These are phyloP conservation scores for Penicillium brasilianum DNA, from an alignment of 2,329 filamentous ascomycete genomes.

Conservation along the genomic window DNA sequence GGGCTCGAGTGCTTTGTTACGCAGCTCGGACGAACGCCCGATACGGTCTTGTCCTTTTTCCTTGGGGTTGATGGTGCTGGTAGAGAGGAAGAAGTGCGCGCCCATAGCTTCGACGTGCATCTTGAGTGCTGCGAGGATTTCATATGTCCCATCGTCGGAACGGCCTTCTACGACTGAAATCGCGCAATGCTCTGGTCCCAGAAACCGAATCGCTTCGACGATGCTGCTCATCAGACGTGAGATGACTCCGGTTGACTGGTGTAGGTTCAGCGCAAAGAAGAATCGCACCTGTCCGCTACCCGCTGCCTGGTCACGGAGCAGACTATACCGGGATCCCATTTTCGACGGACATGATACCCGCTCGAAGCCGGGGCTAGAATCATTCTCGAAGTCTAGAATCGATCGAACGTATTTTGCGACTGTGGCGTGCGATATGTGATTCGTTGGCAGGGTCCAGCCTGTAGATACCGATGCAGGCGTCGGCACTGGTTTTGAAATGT, in stretches of 20 bases:
- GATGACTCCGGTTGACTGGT: slow-evolving; percentile 52
- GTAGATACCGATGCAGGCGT: not conserved
- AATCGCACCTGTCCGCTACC: slow-evolving; percentile 35
- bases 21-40: slow-evolving; percentile 7
- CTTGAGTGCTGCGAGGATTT: slow-evolving; percentile 53
- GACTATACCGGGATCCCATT: slow-evolving; percentile 13
- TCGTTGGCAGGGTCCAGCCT: not conserved
- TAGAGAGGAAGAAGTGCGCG: slow-evolving; percentile 28
- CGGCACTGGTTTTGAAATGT: not conserved
- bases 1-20: slow-evolving; percentile 16
- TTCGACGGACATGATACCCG: slow-evolving; percentile 9
- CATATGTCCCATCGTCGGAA: slow-evolving; percentile 23
- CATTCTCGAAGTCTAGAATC: slow-evolving; percentile 13
- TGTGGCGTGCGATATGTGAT: slow-evolving; percentile 7
- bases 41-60: not conserved
- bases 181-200: slow-evolving; percentile 57
- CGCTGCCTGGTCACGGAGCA: slow-evolving; percentile 1
- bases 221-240: slow-evolving; percentile 55
- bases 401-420: slow-evolving; percentile 10
- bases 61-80: slow-evolving; percentile 37
- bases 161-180: slow-evolving; percentile 44
- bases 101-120: slow-evolving; percentile 44
- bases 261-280: slow-evolving; percentile 61
- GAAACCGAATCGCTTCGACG: slow-evolving; percentile 55
- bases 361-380: slow-evolving; percentile 1